Conservation (phyloP, 345 rosid genomes). For the Arabidopsis thaliana region TAIR10.1 NC_003074.8:21672501-21673000, state of each 20-base stretch:
- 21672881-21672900: constrained; percentile 92
- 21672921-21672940: constrained; percentile 90
- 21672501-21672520: constrained; percentile 59
- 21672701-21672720: constrained; percentile 1
- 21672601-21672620: constrained; percentile 89
- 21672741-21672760: constrained; percentile 79
- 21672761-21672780: constrained; percentile 78
- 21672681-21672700: background rate
- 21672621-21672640: constrained; percentile 82
- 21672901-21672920: constrained; percentile 88
- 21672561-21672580: constrained; percentile 82
- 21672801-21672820: constrained; percentile 97
- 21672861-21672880: constrained; percentile 83
- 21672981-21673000: background rate
- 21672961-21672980: constrained; percentile 93
- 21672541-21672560: constrained; percentile 88
- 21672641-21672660: constrained; percentile 95
- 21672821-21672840: constrained; percentile 80
- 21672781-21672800: constrained; percentile 95
- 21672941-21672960: constrained; percentile 94
- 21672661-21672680: background rate
- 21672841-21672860: constrained; percentile 80
- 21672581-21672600: constrained; percentile 90
- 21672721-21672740: background rate
- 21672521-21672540: constrained; percentile 89